Evolutionary conservation across 2,329 filamentous ascomycete genomes (phyloP).

Genomic region (Neopestalotiopsis rosae): DNA sequence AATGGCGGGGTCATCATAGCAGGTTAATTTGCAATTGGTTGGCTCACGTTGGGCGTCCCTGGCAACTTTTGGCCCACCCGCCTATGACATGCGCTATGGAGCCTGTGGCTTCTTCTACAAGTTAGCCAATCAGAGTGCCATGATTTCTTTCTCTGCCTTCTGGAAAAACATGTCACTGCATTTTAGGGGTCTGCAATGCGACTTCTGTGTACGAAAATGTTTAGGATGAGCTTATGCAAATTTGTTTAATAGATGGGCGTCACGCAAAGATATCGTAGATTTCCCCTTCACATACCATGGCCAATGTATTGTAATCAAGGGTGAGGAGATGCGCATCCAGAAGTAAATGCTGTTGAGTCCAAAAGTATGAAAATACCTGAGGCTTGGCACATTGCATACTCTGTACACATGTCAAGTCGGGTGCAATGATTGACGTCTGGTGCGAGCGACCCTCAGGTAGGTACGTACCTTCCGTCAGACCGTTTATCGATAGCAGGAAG

Average conservation of each 20-base stretch:
- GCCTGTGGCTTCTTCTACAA: not conserved
- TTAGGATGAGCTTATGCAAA: not conserved
- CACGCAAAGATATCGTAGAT: no score
- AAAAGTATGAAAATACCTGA: no score
- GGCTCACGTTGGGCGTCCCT: not conserved
- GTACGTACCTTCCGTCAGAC: no score
- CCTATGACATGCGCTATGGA: not conserved
- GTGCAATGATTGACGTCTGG: no score
- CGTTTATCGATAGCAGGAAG: slow-evolving; percentile 9
- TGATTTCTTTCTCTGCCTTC: not conserved
- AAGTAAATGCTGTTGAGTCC: no score
- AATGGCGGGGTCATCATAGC: not conserved
- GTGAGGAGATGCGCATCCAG: no score
- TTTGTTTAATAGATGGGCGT: not conserved
- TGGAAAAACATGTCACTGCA: no score
- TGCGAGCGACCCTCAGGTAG: no score
- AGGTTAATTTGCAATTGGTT: slow-evolving; percentile 14
- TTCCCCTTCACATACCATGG: no score
- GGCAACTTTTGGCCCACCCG: not conserved
- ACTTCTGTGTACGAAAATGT: not conserved
- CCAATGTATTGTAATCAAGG: no score
- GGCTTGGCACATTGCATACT: no score
- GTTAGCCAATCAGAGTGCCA: not conserved
- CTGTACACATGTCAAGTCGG: no score
- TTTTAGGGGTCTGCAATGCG: not conserved